Conservation (phyloP, 352 stramenopile genomes). For the Pythium folliculosum region DNA sequence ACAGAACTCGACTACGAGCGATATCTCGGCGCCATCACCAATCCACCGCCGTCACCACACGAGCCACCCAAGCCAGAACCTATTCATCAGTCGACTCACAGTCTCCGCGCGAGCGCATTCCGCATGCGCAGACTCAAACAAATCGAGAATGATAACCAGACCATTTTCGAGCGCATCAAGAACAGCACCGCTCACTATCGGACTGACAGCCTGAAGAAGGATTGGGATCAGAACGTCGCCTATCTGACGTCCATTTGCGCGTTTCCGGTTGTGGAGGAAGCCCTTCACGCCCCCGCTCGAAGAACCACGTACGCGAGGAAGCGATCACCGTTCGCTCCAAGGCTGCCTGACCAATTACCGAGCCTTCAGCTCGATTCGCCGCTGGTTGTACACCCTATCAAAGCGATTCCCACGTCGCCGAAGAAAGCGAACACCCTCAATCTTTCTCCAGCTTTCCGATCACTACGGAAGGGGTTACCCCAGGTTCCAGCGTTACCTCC, state of each 20-base stretch:
- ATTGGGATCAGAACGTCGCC: slow-evolving; percentile 71
- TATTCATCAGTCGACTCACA: slow-evolving; percentile 8
- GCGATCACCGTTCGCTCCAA: slow-evolving; percentile 21
- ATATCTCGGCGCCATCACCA: slow-evolving; percentile 26
- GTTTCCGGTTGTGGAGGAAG: slow-evolving; percentile 43
- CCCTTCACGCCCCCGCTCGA: slow-evolving; percentile 12
- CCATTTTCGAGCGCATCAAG: slow-evolving; percentile 58
- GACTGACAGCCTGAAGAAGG: slow-evolving; percentile 52
- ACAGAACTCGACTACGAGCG: slow-evolving; percentile 21
- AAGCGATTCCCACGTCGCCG: slow-evolving; percentile 53
- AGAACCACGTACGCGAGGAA: slow-evolving; percentile 12
- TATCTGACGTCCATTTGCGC: slow-evolving; percentile 75
- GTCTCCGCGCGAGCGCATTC: slow-evolving; percentile 36
- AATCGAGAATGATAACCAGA: slow-evolving; percentile 63
- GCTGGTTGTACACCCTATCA: slow-evolving; percentile 47
- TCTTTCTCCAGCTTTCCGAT: slow-evolving; percentile 60
- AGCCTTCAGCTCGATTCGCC: slow-evolving; percentile 16
- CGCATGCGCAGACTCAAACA: slow-evolving; percentile 56
- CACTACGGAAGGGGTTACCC: slow-evolving; percentile 66
- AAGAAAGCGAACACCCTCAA: slow-evolving; percentile 55
- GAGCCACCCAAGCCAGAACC: slow-evolving; percentile 30
- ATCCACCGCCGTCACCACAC: not conserved
- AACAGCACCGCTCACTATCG: slow-evolving; percentile 66
- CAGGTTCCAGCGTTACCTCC: slow-evolving; percentile 64
- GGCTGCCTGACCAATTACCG: slow-evolving; percentile 23